phyloP scores from a whole-genome alignment of 768 basidiomycete genomes.

The Tulasnella sp. region DNA sequence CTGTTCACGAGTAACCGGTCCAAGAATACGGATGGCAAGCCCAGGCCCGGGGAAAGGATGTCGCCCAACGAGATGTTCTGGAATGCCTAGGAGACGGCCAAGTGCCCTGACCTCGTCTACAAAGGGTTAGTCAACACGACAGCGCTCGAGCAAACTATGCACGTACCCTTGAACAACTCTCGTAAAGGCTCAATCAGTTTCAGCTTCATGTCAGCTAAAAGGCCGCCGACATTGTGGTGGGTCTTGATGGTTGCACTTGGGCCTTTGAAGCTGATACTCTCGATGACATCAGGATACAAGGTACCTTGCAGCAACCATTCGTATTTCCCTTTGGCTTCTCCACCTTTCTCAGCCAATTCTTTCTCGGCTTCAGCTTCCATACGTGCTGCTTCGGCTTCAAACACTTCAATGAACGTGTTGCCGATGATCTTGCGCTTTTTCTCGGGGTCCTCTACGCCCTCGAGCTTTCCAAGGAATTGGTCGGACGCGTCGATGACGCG shows the following conservation, averaged over 20 bases:
- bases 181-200: slow-evolving; percentile 97
- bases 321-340: slow-evolving; percentile 77
- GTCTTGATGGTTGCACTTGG: slow-evolving; percentile 99
- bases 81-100: slow-evolving; percentile 86
- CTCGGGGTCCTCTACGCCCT: slow-evolving; percentile 92
- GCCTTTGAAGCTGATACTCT: slow-evolving; percentile 98
- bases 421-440: slow-evolving; percentile 97
- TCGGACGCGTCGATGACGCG: slow-evolving; percentile 95
- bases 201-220: slow-evolving; percentile 95
- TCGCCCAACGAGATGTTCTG: slow-evolving; percentile 86
- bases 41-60: slow-evolving; percentile 99
- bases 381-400: slow-evolving; percentile 89
- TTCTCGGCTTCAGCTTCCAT: slow-evolving; percentile 77
- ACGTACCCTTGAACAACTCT: slow-evolving; percentile 93
- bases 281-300: slow-evolving; percentile 97
- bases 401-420: slow-evolving; percentile 97
- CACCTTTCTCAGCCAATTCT: slow-evolving; percentile 60
- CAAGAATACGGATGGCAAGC: slow-evolving; percentile 95
- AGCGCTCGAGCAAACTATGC: background rate
- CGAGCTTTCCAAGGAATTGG: slow-evolving; percentile 82
- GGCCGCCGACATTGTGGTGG: slow-evolving; percentile 88
- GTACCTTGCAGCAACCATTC: slow-evolving; percentile 98
- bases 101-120: slow-evolving; percentile 93
- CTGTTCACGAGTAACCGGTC: slow-evolving; percentile 90
- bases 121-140: background rate